Evolutionary conservation across 2,329 filamentous ascomycete genomes (phyloP), one percentile per base, ranked within the genome.

Genomic region (Metarhizium robertsii): DNA sequence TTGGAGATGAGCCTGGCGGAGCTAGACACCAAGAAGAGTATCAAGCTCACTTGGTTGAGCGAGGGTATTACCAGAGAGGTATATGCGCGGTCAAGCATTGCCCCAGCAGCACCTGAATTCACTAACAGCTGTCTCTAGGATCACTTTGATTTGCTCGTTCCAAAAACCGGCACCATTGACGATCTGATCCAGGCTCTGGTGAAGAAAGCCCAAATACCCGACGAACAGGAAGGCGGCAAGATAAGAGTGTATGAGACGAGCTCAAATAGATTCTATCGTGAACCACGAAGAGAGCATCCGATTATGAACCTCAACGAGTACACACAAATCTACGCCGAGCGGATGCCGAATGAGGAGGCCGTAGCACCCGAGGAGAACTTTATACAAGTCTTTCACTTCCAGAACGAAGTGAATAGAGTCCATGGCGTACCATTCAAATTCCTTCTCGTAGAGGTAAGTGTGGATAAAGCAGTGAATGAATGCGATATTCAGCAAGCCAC

Each of bases 361-460:
- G 83, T 86, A 38, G 75, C 74, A 2, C 75, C 78, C 8, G 76
- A 80, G 2, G 71, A 64, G 45, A 79, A 84, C 53, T 80, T 86
- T 55, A 87, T 96, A 55, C 83, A 86, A 58, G 90, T 87, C 34
- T 94, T 92, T 72, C 94, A 96, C 69, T 99, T 94, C 72, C 92
- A 99, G 68, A 88, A 86, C 62, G 95, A 99, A 64, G 83, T 89
- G 0, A 88, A 75, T 65, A 88, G 95, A 63, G 76, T 86, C 3
- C 92, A 99, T 66, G 90, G 92, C 3, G 81, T 95, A 48, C 94
- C 94, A 0, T 99, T 99, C 78, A 87, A 86, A 63, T 96, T 99
- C 69, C 75, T 94, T 54, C 71, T 97, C 45, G 86, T 91, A 62
- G 85, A 90, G 70, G 88, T 91, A 75, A 69, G 81, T 72, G 13